Evolutionary conservation across 352 stramenopile genomes (phyloP), one percentile per base, ranked within the genome.

Genomic region (Saprolegnia parasitica): DNA sequence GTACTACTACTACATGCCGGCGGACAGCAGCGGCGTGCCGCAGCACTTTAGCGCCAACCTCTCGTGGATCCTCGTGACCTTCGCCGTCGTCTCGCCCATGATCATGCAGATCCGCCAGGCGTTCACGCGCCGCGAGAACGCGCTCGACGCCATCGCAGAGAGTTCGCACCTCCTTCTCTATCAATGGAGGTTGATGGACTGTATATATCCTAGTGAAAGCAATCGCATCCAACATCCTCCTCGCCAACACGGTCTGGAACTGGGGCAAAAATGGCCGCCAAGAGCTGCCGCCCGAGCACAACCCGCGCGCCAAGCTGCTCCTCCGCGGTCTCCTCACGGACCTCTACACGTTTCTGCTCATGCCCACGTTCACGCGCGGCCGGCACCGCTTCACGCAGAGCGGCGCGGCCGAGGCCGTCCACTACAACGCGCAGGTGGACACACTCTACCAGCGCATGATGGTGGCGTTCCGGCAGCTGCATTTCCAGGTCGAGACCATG

Each of bases 51-150:
- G 81, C 29, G 83, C 84, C 62, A 96, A 96, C 68, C 85, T 96
- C 54, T 92, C 86, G 74, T 94, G 82, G 81, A 88, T 81, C 47
- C 88, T 91, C 71, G 77, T 91, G 49, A 82, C 84, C 13, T 90
- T 95, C 56, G 83, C 87, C 8, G 78, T 95, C 39, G 84, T 92
- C 23, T 88, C 86, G 60, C 87, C 87, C 18, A 89, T 92, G 81
- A 95, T 92, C 76, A 93, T 93, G 84, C 85, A 93, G 72, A 92
- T 95, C 76, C 79, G 78, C 18, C 85, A 95, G 68, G 87, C 87
- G 18, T 95, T 93, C 65, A 65, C 74, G 18, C 80, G 85, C 6
- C 80, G 87, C 45, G 87, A 95, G 71, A 67, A 87, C 58, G 85
- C 87, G 20, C 73, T 95, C 5, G 75, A 84, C 47, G 75, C 82